A percentile compares a stretch with the other conserved stretches of the same genome.
Conservation (phyloP, 2,329 filamentous ascomycete species). For the Didymellaceae sp. region DNA sequence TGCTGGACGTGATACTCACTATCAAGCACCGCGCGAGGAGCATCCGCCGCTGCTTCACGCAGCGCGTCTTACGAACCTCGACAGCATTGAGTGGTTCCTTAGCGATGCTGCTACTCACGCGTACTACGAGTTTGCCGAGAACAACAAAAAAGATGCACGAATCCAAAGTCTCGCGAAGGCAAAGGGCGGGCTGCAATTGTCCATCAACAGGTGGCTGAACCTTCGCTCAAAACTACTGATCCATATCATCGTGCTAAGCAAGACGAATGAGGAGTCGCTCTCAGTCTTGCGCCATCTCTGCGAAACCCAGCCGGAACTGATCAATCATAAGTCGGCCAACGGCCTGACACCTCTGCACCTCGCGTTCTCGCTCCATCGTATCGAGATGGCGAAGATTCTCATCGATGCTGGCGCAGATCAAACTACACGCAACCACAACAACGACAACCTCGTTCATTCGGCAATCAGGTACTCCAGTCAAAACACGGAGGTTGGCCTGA, state of each 20-base stretch:
- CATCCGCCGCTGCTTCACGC: slow-evolving; percentile 67
- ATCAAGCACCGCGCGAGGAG: slow-evolving; percentile 10
- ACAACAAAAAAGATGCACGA: slow-evolving; percentile 65
- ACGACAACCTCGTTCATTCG: slow-evolving; percentile 74
- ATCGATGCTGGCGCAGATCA: slow-evolving; percentile 74
- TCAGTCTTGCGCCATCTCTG: slow-evolving; percentile 71
- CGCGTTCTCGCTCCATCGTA: slow-evolving; percentile 65
- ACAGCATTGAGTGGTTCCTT: slow-evolving; percentile 77
- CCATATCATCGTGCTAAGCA: slow-evolving; percentile 61
- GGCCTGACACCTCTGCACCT: slow-evolving; percentile 73
- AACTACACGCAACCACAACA: slow-evolving; percentile 64
- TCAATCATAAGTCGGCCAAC: slow-evolving; percentile 65
- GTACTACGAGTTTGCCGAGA: slow-evolving; percentile 72
- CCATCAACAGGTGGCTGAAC: slow-evolving; percentile 66
- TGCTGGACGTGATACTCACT: slow-evolving; percentile 18
- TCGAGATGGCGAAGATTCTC: slow-evolving; percentile 65
- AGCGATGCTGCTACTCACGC: slow-evolving; percentile 71
- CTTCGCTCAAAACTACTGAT: slow-evolving; percentile 59
- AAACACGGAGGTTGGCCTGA: slow-evolving; percentile 24
- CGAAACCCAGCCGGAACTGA: slow-evolving; percentile 63
- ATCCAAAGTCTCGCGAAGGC: slow-evolving; percentile 67
- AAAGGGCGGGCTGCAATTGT: slow-evolving; percentile 67
- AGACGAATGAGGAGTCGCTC: slow-evolving; percentile 51
- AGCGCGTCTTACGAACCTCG: slow-evolving; percentile 64
- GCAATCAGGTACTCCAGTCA: slow-evolving; percentile 22